Base-by-base conservation (phyloP, 441 rosid species). In the Bocquillonia castaneifolia region DNA sequence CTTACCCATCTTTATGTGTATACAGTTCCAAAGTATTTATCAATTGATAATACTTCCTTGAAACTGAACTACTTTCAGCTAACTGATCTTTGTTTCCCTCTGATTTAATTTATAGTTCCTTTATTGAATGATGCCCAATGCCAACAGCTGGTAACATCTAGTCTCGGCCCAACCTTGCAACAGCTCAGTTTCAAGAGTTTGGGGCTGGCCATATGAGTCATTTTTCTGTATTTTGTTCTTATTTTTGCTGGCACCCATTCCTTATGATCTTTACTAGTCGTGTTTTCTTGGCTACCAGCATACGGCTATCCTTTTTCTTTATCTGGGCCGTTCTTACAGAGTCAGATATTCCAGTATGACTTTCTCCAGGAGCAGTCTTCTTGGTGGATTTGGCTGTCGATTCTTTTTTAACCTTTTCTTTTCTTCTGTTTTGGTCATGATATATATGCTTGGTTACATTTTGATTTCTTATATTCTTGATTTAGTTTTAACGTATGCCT, bases 401-500 rank as follows among this genome's bases (percentile, higher is more conserved):
- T 36, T 56, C 44, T 29, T 37, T 29, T 31, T 22, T 50, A n/a
- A 23, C 25, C 7, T 31, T 4, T 59, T 32, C 15, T 36, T 3
- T 25, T 53, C 25, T 18, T 40, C 13, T 50, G 20, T 29, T 53
- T 50, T 57, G 3, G 26, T 28, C 1, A 23, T n/a, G n/a, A 28
- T 26, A 22, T 50, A 28, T 42, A 51, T 70, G 15, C 8, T 40
- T 20, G 34, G 52, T 32, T 63, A 20, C 40, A 44, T 7, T 34
- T 29, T 29, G 32, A 51, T 6, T 70, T 37, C 32, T 34, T 10
- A 32, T 67, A 17, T 23, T 54, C 34, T 47, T 20, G 15, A 32
- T 64, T 65, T 72, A 23, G 45, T 56, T 36, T 66, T 61, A 56
- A 17, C n/a, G 22, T 50, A 32, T 44, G 3, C 39, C 31, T 3